phyloP scores from a whole-genome alignment of 257 asterid genomes.

The Scutellaria barbata region DNA sequence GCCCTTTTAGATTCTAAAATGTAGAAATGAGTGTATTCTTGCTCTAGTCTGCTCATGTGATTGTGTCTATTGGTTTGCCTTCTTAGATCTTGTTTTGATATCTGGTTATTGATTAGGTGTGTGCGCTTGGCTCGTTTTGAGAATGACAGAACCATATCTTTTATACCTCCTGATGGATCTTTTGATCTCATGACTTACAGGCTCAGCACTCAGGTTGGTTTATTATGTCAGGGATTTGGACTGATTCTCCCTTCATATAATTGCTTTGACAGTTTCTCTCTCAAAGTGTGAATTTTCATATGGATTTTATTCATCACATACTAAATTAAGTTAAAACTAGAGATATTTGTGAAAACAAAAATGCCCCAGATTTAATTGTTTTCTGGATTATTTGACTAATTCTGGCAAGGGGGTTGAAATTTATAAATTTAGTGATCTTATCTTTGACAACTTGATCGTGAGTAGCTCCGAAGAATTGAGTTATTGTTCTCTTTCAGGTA shows the following conservation, averaged over 20 bases:
- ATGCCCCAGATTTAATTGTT: not conserved
- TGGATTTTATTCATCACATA: conserved; percentile 6
- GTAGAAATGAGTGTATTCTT: not conserved
- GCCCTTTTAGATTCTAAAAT: conserved; percentile 12
- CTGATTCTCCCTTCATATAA: conserved; percentile 9
- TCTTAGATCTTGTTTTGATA: conserved; percentile 31
- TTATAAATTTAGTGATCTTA: conserved; percentile 7
- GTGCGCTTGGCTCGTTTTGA: conserved; percentile 98
- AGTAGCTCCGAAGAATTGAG: conserved; percentile 13
- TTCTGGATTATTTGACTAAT: conserved; percentile 9
- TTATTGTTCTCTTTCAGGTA: conserved; percentile 61
- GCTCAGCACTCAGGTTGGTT: conserved; percentile 93
- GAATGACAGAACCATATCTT: conserved; percentile 94
- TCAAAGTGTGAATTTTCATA: not conserved
- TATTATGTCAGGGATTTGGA: conserved; percentile 12
- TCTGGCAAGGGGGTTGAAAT: conserved; percentile 13
- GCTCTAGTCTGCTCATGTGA: not conserved
- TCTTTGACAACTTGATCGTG: not conserved
- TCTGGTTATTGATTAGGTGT: conserved; percentile 62
- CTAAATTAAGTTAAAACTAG: not conserved
- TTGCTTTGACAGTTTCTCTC: conserved; percentile 24
- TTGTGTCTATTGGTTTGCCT: conserved; percentile 26
- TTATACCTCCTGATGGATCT: conserved; percentile 98
- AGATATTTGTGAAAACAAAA: conserved; percentile 1
- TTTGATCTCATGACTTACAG: conserved; percentile 99